Evolutionary conservation across 306 rosid species (phyloP).

Genomic region (Senna tora): DNA sequence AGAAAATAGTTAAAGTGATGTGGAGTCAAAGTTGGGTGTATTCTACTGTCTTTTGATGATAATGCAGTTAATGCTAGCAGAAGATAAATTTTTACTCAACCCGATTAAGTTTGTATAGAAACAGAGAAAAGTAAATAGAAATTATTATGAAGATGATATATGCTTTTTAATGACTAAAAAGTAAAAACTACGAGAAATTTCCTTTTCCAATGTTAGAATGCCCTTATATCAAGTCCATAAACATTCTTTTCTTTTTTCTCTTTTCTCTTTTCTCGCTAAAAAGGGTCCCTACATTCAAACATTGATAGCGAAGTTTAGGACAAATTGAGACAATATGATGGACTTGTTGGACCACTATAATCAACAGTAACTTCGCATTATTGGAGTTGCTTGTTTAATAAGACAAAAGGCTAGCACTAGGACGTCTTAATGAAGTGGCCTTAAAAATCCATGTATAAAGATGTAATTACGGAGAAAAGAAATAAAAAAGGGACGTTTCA

Average conservation of each 20-base stretch:
- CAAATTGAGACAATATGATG: not conserved
- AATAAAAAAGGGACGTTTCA: not conserved
- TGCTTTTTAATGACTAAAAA: not conserved
- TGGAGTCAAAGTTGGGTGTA: not conserved
- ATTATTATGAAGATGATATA: not conserved
- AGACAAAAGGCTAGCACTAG: not conserved
- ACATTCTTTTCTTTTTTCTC: slow-evolving; percentile 1
- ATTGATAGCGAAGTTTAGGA: slow-evolving; percentile 10
- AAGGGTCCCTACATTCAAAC: not conserved
- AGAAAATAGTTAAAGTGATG: not conserved
- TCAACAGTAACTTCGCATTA: slow-evolving; percentile 2
- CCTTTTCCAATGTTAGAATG: not conserved
- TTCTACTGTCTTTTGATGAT: not conserved
- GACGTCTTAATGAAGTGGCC: not conserved
- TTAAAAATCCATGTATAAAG: not conserved
- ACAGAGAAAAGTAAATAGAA: not conserved
- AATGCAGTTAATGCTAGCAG: not conserved
- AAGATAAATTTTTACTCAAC: not conserved
- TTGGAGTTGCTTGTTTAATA: not conserved
- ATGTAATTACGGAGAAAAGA: not conserved
- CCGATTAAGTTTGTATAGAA: not conserved
- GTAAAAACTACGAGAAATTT: not conserved
- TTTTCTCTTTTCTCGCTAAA: not conserved
- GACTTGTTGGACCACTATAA: slow-evolving; percentile 14
- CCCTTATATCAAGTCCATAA: not conserved